phyloP scores from a whole-genome alignment of 176 grass and related monocot genomes.

The Tillandsia fasciculata region DNA sequence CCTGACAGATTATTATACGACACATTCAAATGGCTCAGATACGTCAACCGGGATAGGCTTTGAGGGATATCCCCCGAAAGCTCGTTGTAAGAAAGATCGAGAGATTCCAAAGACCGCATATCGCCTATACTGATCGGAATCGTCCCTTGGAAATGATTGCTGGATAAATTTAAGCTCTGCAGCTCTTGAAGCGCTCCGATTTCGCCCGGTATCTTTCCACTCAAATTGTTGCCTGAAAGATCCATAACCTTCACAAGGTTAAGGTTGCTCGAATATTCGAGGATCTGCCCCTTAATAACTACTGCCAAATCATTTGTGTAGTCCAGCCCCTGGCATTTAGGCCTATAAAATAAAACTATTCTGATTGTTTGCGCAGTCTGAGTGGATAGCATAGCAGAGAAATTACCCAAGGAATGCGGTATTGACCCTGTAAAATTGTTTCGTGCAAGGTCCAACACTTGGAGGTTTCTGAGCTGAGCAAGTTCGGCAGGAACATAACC shows the following conservation, averaged over 20 bases:
- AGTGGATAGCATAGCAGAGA: not conserved
- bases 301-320: not conserved
- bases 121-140: conserved; percentile 12
- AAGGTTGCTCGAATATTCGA: not conserved
- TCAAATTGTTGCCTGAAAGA: conserved; percentile 3
- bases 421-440: not conserved
- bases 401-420: not conserved
- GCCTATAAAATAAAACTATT: not conserved
- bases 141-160: conserved; percentile 20
- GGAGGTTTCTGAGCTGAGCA: conserved; percentile 6
- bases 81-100: not conserved
- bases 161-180: conserved; percentile 19
- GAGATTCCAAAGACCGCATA: conserved; percentile 4
- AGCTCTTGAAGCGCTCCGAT: not conserved
- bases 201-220: conserved; percentile 19
- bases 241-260: not conserved
- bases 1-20: conserved; percentile 28
- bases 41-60: not conserved
- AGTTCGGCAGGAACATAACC: conserved; percentile 12
- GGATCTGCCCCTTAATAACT: not conserved
- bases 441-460: conserved; percentile 15
- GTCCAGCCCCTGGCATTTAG: not conserved
- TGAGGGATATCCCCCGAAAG: not conserved
- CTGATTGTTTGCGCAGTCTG: not conserved
- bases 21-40: conserved; percentile 8